Conservation (phyloP, 768 basidiomycete species). For the Amanita jacksonii region DNA sequence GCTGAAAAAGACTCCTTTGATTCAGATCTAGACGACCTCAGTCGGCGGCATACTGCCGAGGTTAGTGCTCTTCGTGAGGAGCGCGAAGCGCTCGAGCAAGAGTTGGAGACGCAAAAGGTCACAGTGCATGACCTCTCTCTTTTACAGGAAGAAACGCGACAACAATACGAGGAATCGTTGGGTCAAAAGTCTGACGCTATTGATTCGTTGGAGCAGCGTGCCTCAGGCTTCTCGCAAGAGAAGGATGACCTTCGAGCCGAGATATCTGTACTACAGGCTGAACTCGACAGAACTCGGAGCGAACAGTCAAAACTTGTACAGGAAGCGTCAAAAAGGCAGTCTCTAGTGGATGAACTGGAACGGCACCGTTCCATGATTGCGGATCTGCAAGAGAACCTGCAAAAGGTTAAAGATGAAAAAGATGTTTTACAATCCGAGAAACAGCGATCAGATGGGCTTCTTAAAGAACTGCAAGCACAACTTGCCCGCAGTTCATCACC, state of each 20-base stretch:
- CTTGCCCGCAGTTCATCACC: conserved; percentile 49
- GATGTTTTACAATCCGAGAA: conserved; percentile 69
- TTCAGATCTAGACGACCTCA: conserved; percentile 38
- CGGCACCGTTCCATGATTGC: conserved; percentile 66
- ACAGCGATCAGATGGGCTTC: conserved; percentile 50
- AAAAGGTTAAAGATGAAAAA: conserved; percentile 76
- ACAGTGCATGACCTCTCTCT: conserved; percentile 41
- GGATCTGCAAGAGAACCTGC: conserved; percentile 69
- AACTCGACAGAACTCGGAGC: conserved; percentile 46
- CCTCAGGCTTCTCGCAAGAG: conserved; percentile 35
- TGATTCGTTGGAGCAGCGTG: conserved; percentile 37
- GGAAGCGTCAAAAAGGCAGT: conserved; percentile 68
- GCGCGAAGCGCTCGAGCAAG: conserved; percentile 39
- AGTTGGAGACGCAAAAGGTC: conserved; percentile 52
- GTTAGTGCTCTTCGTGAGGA: conserved; percentile 37
- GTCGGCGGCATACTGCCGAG: conserved; percentile 38
- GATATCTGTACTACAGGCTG: conserved; percentile 43
- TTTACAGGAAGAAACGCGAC: conserved; percentile 32
- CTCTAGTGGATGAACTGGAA: conserved; percentile 67
- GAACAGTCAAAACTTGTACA: conserved; percentile 57
- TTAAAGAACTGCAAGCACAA: conserved; percentile 76
- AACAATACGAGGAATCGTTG: conserved; percentile 37
- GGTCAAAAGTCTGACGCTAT: conserved; percentile 41
- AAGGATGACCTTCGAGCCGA: conserved; percentile 34
- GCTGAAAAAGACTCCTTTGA: conserved; percentile 40